Base-by-base conservation (phyloP, 257 asterid species). In the Fraxinus cuspidata region DNA sequence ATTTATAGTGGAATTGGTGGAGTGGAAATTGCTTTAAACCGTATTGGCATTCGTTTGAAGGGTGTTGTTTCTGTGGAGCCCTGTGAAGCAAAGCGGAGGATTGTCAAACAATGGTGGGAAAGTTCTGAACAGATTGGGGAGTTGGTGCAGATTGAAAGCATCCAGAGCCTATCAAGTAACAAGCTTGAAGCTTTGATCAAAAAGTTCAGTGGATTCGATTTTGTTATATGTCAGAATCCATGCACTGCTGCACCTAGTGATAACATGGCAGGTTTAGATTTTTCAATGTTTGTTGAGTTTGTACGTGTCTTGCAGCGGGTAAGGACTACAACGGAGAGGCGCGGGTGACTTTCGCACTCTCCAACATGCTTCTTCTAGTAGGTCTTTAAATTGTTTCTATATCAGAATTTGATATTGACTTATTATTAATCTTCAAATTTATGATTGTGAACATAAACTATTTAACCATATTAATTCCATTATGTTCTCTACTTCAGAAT, bases 41-140 rank as follows among this genome's bases (percentile, higher is more conserved):
- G 90, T 78, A 95, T 95, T 28, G 98, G 96, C 12, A 85, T 95
- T 70, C 85, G 58, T 63, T 47, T 95, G 82, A 95, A 86, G 82
- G 91, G 81, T 0, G 85, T 90, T 10, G 94, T 93, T 53, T 86
- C 96, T 4, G 87, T 95, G 68, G 99, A 95, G 86, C 76, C 90
- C 27, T 80, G 78, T 23, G 99, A 91, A 73, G 51, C 64, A 3
- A 90, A 86, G 72, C 88, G 96, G 71, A 87, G 80, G 32, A 85
- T 89, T 15, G 49, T 90, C 82, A 95, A 84, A 89, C 87, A 76
- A 19, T 95, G 99, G 99, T 95, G 99, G 99, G 91, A 89, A 72
- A 84, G 75, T 34, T 80, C 86, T 4, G 86, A 79, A 40, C 92
- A 91, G 76, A 82, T 80, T 21, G 99, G 99, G 38, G 96, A 90